Percentiles rank a stretch among this genome's conserved stretches.
Evolutionary conservation across 1,284 basidiomycete genomes (phyloP).

Genomic region (Trichosporon faecale): DNA sequence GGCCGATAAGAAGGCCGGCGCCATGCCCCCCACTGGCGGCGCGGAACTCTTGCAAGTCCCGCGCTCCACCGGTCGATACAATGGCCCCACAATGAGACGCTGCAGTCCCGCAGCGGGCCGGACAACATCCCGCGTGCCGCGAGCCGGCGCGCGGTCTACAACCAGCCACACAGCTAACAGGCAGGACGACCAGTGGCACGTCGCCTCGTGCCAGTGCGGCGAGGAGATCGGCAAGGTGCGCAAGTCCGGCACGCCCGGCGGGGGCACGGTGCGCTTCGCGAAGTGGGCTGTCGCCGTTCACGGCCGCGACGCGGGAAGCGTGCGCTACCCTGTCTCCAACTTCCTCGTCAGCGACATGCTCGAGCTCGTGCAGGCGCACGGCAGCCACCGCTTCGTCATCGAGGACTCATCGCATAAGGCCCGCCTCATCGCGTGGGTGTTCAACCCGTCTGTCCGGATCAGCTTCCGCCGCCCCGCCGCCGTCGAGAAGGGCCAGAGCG

Average conservation of each 20-base stretch:
- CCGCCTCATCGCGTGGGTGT: constrained; percentile 81
- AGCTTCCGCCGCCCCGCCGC: constrained; percentile 57
- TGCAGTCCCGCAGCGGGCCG: constrained; percentile 22
- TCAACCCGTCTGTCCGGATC: constrained; percentile 77
- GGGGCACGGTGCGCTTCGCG: constrained; percentile 58
- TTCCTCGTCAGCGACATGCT: constrained; percentile 82
- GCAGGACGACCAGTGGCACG: constrained; percentile 60
- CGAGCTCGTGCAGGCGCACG: constrained; percentile 81
- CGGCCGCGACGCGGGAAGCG: constrained; percentile 52
- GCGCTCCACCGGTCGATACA: constrained; percentile 69
- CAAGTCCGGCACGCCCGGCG: constrained; percentile 43
- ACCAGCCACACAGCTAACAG: constrained; percentile 60
- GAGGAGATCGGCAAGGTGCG: constrained; percentile 68
- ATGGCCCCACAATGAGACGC: constrained; percentile 70
- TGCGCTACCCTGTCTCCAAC: constrained; percentile 69
- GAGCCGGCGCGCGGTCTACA: constrained; percentile 74
- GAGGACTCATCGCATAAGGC: constrained; percentile 73
- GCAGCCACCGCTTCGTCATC: constrained; percentile 80
- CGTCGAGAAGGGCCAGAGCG: constrained; percentile 13
- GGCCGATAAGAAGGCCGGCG: constrained; percentile 83
- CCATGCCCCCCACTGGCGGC: constrained; percentile 64
- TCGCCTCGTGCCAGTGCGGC: constrained; percentile 72
- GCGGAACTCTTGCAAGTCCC: constrained; percentile 47
- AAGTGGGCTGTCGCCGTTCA: constrained; percentile 76
- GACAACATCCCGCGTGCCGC: constrained; percentile 72